These are phyloP conservation scores for Xylariaceae sp. DNA, from an alignment of 2,329 filamentous ascomycete genomes.

Conservation along the genomic window DNA sequence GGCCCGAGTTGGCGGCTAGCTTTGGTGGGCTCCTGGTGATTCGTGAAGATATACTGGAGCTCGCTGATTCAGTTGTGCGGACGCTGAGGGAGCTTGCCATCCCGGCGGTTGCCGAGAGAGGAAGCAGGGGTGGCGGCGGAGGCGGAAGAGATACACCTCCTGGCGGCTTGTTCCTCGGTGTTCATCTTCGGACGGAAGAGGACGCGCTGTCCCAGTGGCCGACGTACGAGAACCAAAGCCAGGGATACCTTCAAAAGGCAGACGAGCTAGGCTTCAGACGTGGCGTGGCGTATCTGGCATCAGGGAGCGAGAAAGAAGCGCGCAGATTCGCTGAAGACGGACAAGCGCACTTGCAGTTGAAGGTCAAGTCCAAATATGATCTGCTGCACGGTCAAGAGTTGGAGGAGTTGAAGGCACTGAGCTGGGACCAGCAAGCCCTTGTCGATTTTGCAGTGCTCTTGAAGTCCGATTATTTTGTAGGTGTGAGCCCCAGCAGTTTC, in stretches of 20 bases:
- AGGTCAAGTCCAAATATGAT: slow-evolving; percentile 48
- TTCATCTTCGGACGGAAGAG: slow-evolving; percentile 54
- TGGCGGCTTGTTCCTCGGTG: slow-evolving; percentile 42
- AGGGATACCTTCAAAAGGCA: slow-evolving; percentile 46
- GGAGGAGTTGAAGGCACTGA: slow-evolving; percentile 42
- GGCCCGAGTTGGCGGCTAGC: slow-evolving; percentile 51
- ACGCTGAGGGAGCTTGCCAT: slow-evolving; percentile 30
- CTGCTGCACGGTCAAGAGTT: slow-evolving; percentile 42
- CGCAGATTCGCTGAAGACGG: slow-evolving; percentile 45
- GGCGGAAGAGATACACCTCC: not conserved
- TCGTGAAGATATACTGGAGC: slow-evolving; percentile 42
- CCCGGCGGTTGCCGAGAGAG: slow-evolving; percentile 33
- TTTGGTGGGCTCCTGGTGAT: slow-evolving; percentile 53
- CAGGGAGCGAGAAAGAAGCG: slow-evolving; percentile 51
- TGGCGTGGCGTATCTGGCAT: slow-evolving; percentile 51
- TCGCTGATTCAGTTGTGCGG: slow-evolving; percentile 31
- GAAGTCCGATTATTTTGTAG: slow-evolving; percentile 48
- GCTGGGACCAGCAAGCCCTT: slow-evolving; percentile 53
- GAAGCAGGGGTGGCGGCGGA: slow-evolving; percentile 8
- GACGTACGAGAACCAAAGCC: slow-evolving; percentile 49
- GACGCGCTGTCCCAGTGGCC: slow-evolving; percentile 54
- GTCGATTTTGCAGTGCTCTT: slow-evolving; percentile 51
- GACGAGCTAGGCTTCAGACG: slow-evolving; percentile 42
- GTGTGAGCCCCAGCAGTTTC: slow-evolving; percentile 56
- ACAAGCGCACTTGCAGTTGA: slow-evolving; percentile 34